These are phyloP conservation scores for Massariosphaeria phaeospora DNA, from an alignment of 495 filamentous ascomycete species.

Conservation along the genomic window DNA sequence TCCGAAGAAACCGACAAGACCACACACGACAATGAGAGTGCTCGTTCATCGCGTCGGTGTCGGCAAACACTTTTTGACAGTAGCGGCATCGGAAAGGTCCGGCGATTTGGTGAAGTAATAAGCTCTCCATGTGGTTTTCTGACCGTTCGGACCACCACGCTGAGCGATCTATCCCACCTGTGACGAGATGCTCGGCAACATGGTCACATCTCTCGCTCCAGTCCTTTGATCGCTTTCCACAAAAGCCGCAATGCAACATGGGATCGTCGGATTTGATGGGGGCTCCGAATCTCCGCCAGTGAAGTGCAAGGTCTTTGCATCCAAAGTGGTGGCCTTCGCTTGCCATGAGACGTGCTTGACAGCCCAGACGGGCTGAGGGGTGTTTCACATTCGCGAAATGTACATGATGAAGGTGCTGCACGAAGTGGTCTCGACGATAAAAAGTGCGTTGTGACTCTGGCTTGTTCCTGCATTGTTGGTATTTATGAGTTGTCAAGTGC, in stretches of 20 bases:
- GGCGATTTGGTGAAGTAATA: slow-evolving; percentile 1
- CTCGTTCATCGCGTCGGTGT: slow-evolving; percentile 14
- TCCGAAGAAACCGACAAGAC: slow-evolving; percentile 20
- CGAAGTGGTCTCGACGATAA: slow-evolving; percentile 28
- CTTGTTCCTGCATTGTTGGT: slow-evolving; percentile 23
- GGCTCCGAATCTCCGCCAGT: slow-evolving; percentile 15
- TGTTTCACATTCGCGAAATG: slow-evolving; percentile 18
- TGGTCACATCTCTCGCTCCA: slow-evolving; percentile 29
- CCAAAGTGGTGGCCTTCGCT: slow-evolving; percentile 14
- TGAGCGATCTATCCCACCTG: background rate
- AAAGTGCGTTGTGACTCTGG: slow-evolving; percentile 25
- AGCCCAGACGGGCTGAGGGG: slow-evolving; percentile 4
- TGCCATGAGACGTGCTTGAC: slow-evolving; percentile 2
- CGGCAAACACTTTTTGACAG: slow-evolving; percentile 18
- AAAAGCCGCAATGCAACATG: slow-evolving; percentile 27
- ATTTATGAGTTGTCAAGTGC: slow-evolving; percentile 20
- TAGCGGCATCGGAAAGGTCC: slow-evolving; percentile 24
- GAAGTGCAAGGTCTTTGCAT: slow-evolving; percentile 23
- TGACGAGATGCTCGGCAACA: slow-evolving; percentile 23
- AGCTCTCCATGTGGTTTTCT: slow-evolving; percentile 18
- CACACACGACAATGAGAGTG: slow-evolving; percentile 19
- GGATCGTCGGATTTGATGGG: slow-evolving; percentile 20
- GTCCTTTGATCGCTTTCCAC: slow-evolving; percentile 6
- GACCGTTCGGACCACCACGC: slow-evolving; percentile 23
- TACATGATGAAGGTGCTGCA: slow-evolving; percentile 24